Evolutionary conservation across 1,284 basidiomycete species (phyloP).

Genomic region (Cryptococcus hybrid): DNA sequence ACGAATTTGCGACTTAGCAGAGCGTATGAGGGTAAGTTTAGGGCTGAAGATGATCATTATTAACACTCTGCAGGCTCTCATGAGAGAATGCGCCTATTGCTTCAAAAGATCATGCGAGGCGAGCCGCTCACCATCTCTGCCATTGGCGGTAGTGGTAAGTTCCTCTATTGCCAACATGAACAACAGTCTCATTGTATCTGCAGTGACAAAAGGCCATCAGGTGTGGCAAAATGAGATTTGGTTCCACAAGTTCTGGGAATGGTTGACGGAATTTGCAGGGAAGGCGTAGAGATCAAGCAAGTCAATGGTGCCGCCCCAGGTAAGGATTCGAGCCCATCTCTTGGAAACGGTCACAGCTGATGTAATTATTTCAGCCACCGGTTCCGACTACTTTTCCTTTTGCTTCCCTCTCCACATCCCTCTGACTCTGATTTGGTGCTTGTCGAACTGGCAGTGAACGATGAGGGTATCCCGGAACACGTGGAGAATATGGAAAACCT

Average conservation of each 20-base stretch:
- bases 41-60: conserved; percentile 1
- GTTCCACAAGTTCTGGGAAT: conserved; percentile 36
- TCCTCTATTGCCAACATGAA: neutral
- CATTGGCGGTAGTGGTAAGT: conserved; percentile 47
- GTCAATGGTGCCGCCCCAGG: conserved; percentile 47
- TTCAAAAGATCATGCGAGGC: conserved; percentile 40
- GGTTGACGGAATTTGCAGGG: conserved; percentile 32
- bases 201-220: conserved; percentile 46
- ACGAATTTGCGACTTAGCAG: conserved; percentile 37
- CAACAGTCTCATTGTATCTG: neutral
- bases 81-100: conserved; percentile 23
- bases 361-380: conserved; percentile 28
- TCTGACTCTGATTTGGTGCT: conserved; percentile 39
- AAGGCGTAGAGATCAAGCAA: conserved; percentile 18
- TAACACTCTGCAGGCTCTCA: conserved; percentile 27
- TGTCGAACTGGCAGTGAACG: conserved; percentile 48
- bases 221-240: conserved; percentile 38
- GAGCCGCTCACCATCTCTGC: conserved; percentile 36
- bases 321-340: conserved; percentile 8
- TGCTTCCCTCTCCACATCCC: conserved; percentile 48
- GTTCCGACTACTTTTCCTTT: conserved; percentile 49
- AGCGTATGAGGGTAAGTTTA: conserved; percentile 42
- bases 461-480: conserved; percentile 45
- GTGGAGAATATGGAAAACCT: conserved; percentile 50
- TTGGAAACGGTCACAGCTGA: neutral